Evolutionary conservation across 2,329 filamentous ascomycete genomes (phyloP).

Genomic region (Dactylellina sp.): DNA sequence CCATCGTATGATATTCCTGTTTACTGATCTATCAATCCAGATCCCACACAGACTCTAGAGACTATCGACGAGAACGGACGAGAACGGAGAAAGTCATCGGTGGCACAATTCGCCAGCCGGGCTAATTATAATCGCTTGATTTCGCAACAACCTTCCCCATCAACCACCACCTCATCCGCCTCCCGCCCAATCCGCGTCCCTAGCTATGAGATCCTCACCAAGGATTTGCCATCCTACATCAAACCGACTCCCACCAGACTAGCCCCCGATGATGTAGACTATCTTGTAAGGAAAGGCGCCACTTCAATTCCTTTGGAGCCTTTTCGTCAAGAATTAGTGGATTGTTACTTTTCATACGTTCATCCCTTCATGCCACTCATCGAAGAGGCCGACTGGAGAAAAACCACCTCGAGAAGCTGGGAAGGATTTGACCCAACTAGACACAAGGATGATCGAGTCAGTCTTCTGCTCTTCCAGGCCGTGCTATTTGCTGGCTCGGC

Average conservation of each 20-base stretch:
- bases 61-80: conserved; percentile 48
- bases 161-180: conserved; percentile 46
- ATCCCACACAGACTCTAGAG: conserved; percentile 43
- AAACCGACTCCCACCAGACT: conserved; percentile 82
- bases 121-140: conserved; percentile 49
- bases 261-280: conserved; percentile 82
- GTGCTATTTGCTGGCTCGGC: conserved; percentile 94
- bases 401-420: conserved; percentile 71
- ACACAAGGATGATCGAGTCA: conserved; percentile 75
- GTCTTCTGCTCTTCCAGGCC: conserved; percentile 88
- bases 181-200: conserved; percentile 50
- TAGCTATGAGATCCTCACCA: conserved; percentile 52
- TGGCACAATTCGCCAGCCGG: conserved; percentile 43
- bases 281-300: conserved; percentile 85
- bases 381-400: conserved; percentile 73
- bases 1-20: conserved; percentile 7
- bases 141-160: conserved; percentile 52
- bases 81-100: conserved; percentile 39
- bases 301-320: conserved; percentile 77
- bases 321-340: conserved; percentile 83
- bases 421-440: conserved; percentile 67
- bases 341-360: conserved; percentile 87
- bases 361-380: conserved; percentile 94
- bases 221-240: conserved; percentile 75
- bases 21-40: conserved; percentile 19